Evolutionary conservation across 129 eudicot species (phyloP).

Genomic region (Silybum marianum): DNA sequence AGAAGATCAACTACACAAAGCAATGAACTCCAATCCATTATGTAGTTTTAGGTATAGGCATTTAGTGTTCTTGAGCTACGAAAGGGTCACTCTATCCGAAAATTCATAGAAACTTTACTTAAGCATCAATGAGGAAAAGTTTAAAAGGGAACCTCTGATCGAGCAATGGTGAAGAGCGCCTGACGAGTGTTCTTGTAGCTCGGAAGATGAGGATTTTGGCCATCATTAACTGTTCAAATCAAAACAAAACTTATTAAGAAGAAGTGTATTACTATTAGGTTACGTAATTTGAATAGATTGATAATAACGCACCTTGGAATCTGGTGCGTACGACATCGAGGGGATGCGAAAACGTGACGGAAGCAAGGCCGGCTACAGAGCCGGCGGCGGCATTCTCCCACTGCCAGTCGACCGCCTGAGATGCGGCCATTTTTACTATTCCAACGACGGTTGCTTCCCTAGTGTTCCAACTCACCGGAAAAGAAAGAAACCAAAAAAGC

Average conservation of each 20-base stretch:
- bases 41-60: neutral
- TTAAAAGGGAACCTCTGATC: constrained; percentile 59
- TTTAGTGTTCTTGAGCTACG: neutral
- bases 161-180: constrained; percentile 87
- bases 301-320: constrained; percentile 66
- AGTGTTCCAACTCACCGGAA: neutral
- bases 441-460: constrained; percentile 1
- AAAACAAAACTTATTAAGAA: neutral
- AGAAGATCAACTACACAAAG: neutral
- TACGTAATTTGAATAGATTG: neutral
- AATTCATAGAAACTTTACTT: neutral
- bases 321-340: constrained; percentile 98
- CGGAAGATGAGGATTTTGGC: constrained; percentile 64
- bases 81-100: neutral
- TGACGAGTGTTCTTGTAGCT: constrained; percentile 80
- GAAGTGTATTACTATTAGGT: neutral
- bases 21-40: neutral
- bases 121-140: neutral
- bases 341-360: constrained; percentile 89
- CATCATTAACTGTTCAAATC: constrained; percentile 67
- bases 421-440: constrained; percentile 10
- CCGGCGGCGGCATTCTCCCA: constrained; percentile 98
- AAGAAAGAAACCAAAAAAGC: neutral
- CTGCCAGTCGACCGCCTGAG: constrained; percentile 54
- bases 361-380: constrained; percentile 84